Base-by-base conservation (phyloP, 805 yeast species). In the Metschnikowia lunata region DNA sequence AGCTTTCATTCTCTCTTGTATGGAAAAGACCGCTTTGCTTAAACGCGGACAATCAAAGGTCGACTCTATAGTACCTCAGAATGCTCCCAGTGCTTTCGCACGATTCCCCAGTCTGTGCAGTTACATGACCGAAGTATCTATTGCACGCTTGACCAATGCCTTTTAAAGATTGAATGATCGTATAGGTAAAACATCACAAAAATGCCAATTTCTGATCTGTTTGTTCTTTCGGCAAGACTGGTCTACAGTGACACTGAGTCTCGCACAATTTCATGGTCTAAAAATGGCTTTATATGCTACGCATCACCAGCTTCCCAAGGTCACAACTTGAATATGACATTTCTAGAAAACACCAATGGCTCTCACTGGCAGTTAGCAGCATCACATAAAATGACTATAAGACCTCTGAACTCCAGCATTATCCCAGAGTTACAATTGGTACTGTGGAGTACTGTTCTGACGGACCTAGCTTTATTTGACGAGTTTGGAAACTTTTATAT, bases 401-500 rank as follows among this genome's bases (percentile, higher is more conserved):
- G 63, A 32, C 64, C 64, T 12, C 63, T 58, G 36, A 55, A 56
- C 15, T 56, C 52, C 34, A 35, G 50, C 31, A 37, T 50, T 31
- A 43, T 39, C 34, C 72, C 72, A 35, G 66, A 63, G 43, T 57
- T 79, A 7, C 55, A 71, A 1, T 56, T 72, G 26, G 75, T 88
- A 6, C 67, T 75, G 33, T 93, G 97, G 89, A 82, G 93, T 46
- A 79, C 81, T 38, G 69, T 82, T 0, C 91, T 91, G 36, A 80
- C 85, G 45, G 96, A 90, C 57, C 71, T 93, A 38, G 95, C 95
- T 2, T 78, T 85, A 4, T 72, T 85, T 36, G 98, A 90, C 60
- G 74, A 72, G 18, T 59, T 71, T 31, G 97, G 97, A 2, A 79
- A 82, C 48, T 68, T 71, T 45, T 70, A 63, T 51, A 62, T 71